Evolutionary conservation across 495 filamentous ascomycete species (phyloP).

Genomic region (Penicillium fimorum): DNA sequence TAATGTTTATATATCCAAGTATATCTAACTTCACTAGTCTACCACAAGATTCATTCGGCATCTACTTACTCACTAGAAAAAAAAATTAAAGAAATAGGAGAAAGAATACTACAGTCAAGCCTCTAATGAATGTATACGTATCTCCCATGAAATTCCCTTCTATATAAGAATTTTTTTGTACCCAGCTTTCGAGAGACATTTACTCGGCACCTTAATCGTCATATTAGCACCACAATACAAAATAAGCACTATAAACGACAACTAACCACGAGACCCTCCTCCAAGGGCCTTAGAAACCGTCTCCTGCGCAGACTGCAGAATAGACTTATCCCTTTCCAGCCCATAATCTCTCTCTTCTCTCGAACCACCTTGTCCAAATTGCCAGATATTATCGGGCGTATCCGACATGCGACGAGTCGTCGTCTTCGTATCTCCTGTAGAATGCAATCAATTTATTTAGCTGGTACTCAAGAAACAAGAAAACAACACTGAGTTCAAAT

Average conservation of each 20-base stretch:
- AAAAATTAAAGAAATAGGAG: background rate
- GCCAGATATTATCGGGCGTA: constrained; percentile 16
- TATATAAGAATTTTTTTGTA: background rate
- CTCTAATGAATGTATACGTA: background rate
- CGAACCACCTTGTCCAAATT: constrained; percentile 5
- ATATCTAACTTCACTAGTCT: background rate
- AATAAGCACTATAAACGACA: background rate
- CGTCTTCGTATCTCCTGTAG: constrained; percentile 28
- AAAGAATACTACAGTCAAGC: background rate
- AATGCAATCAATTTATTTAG: background rate
- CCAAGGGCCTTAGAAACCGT: constrained; percentile 31
- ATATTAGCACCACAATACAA: background rate
- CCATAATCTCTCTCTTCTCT: constrained; percentile 7
- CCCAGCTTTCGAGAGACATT: background rate
- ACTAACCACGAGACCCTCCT: constrained; percentile 26
- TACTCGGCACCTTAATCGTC: background rate
- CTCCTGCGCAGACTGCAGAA: constrained; percentile 25
- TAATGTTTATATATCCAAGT: background rate
- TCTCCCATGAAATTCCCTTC: background rate
- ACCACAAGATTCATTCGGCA: background rate
- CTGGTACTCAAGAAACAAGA: background rate
- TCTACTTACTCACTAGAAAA: background rate
- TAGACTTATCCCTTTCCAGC: constrained; percentile 11
- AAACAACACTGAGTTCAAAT: background rate
- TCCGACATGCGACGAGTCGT: constrained; percentile 31